These are phyloP conservation scores for Saturnispora bothae DNA, from an alignment of 805 yeast genomes.

Conservation along the genomic window DNA sequence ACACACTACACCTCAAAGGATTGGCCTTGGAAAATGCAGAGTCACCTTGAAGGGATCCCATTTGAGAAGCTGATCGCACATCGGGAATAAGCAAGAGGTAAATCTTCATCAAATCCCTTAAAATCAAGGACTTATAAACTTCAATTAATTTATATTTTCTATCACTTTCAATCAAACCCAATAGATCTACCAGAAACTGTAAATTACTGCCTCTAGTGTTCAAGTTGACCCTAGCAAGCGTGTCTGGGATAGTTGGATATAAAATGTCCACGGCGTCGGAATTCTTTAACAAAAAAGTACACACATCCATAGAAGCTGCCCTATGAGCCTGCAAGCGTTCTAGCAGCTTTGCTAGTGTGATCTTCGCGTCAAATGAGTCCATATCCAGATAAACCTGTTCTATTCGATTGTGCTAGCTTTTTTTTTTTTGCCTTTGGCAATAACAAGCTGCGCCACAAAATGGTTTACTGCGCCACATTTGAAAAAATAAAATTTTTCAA, in stretches of 20 bases:
- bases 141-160: too few species aligned
- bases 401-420: too few species aligned
- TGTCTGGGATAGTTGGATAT: conserved; percentile 55
- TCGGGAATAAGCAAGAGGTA: too few species aligned
- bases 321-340: conserved; percentile 55
- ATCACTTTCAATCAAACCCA: conserved; percentile 22
- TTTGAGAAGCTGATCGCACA: too few species aligned
- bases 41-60: background rate
- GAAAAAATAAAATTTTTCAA: too few species aligned
- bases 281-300: conserved; percentile 46
- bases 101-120: too few species aligned
- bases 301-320: conserved; percentile 38
- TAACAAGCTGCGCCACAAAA: too few species aligned
- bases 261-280: conserved; percentile 56
- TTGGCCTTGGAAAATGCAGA: background rate
- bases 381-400: too few species aligned
- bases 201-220: conserved; percentile 57
- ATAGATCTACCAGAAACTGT: conserved; percentile 58
- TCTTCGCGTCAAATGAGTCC: conserved; percentile 85
- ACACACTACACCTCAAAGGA: conserved; percentile 7
- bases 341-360: conserved; percentile 61
- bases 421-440: too few species aligned
- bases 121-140: too few species aligned
- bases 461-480: too few species aligned
- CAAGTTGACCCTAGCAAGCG: conserved; percentile 41